These are phyloP conservation scores for Dactylorhiza incarnata DNA, from an alignment of 106 monocot genomes.

Conservation along the genomic window DNA sequence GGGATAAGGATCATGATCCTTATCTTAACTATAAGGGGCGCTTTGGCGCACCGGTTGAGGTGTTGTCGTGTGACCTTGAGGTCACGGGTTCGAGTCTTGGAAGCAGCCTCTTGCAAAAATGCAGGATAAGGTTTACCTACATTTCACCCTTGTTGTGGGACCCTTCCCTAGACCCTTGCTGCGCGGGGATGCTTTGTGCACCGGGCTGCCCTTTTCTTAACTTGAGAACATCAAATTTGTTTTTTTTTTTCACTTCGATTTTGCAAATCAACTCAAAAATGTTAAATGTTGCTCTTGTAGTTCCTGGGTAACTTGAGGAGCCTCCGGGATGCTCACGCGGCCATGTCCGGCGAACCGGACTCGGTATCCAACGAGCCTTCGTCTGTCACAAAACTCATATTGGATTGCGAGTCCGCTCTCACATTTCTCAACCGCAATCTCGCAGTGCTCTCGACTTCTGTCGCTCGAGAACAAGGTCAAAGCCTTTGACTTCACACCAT, in stretches of 20 bases:
- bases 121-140: no score
- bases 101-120: no score
- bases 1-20: no score
- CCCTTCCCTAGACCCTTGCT: no score
- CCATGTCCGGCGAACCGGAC: slow-evolving; percentile 59
- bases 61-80: no score
- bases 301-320: slow-evolving; percentile 86
- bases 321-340: slow-evolving; percentile 71
- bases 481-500: slow-evolving; percentile 18
- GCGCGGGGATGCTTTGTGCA: no score
- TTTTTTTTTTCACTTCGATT: not conserved
- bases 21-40: no score
- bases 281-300: slow-evolving; percentile 19
- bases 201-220: no score
- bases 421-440: slow-evolving; percentile 84
- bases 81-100: no score
- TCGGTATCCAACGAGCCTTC: slow-evolving; percentile 41
- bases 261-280: not conserved
- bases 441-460: slow-evolving; percentile 74
- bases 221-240: not conserved
- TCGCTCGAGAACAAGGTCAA: slow-evolving; percentile 66
- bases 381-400: slow-evolving; percentile 71
- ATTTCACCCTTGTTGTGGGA: no score
- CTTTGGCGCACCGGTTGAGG: no score
- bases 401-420: slow-evolving; percentile 88